Percentiles rank a stretch among this genome's conserved stretches.
phyloP scores from a whole-genome alignment of 2,329 filamentous ascomycete species.

The Aspergillus nomiae region DNA sequence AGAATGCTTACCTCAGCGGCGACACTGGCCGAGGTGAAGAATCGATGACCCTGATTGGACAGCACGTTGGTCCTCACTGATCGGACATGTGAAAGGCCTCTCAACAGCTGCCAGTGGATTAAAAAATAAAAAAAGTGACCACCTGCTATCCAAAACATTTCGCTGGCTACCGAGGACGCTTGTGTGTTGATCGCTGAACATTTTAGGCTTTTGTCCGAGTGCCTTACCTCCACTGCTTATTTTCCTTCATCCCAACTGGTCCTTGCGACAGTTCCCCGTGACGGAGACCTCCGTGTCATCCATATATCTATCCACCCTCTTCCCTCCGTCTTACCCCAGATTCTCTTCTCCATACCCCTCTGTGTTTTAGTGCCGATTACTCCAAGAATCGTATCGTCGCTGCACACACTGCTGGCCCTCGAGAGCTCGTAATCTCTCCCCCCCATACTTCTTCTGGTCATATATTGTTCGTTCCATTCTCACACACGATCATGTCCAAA shows the following conservation, averaged over 20 bases:
- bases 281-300: slow-evolving; percentile 15
- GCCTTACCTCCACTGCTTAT: not conserved
- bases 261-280: slow-evolving; percentile 5
- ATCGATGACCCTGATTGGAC: not conserved
- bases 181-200: not conserved
- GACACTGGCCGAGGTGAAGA: not conserved
- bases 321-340: slow-evolving; percentile 14
- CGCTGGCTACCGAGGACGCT: not conserved
- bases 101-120: not conserved
- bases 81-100: not conserved
- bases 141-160: not conserved
- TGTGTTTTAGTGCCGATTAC: not conserved
- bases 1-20: not conserved
- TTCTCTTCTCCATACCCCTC: slow-evolving; percentile 11
- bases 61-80: not conserved
- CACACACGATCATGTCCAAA: slow-evolving; percentile 79
- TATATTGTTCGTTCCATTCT: not conserved
- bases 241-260: not conserved
- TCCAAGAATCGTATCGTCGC: not conserved
- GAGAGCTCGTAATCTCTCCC: not conserved
- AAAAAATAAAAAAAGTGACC: not conserved
- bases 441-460: not conserved
- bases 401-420: not conserved
- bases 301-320: slow-evolving; percentile 12
- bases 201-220: not conserved